Evolutionary conservation across 2,329 filamentous ascomycete genomes (phyloP).

Genomic region (Pyricularia sp.): DNA sequence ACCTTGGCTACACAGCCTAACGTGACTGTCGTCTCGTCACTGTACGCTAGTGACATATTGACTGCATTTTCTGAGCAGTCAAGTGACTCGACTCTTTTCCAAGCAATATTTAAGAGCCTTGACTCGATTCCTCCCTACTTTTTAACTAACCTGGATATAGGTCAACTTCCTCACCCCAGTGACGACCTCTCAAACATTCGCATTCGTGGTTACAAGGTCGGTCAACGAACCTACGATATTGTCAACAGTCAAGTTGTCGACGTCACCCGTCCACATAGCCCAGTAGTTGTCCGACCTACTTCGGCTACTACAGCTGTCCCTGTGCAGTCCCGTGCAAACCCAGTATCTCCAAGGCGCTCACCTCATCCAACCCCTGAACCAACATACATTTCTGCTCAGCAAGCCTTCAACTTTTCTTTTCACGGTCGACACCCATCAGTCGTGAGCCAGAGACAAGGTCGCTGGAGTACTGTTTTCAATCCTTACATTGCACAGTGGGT

Average conservation of each 20-base stretch:
- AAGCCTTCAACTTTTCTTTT: not conserved
- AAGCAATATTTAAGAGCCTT: not conserved
- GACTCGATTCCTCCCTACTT: constrained; percentile 1
- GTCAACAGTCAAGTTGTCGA: constrained; percentile 4
- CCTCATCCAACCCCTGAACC: not conserved
- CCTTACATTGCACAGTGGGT: not conserved
- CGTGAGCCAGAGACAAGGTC: not conserved
- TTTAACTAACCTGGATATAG: not conserved
- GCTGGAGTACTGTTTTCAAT: not conserved
- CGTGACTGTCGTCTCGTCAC: not conserved
- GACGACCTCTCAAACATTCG: constrained; percentile 5
- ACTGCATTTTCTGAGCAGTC: not conserved
- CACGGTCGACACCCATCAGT: not conserved
- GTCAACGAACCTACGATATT: constrained; percentile 6
- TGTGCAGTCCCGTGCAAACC: not conserved
- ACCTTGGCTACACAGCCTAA: not conserved
- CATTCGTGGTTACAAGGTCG: constrained; percentile 5
- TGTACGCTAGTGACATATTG: not conserved
- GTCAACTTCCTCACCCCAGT: constrained; percentile 4
- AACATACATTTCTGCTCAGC: not conserved
- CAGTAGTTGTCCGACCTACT: not conserved
- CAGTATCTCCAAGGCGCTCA: not conserved
- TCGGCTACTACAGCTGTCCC: not conserved
- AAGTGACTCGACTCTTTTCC: not conserved
- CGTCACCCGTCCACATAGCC: not conserved